Evolutionary conservation across 306 rosid genomes (phyloP).

Genomic region (Lotus japonicus): DNA sequence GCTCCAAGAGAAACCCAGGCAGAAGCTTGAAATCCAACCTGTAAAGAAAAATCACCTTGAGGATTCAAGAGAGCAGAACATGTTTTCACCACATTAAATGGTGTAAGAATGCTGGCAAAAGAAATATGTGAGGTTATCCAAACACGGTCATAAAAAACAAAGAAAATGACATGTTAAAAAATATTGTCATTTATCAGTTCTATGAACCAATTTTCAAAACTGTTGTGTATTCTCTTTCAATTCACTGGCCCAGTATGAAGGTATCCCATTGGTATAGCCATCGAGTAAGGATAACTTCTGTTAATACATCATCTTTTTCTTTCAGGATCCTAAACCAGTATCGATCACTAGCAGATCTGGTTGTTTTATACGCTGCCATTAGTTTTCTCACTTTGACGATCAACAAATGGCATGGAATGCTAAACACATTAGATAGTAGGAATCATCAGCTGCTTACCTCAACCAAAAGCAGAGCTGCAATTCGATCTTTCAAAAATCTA

Average conservation of each 20-base stretch:
- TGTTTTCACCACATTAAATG: neutral
- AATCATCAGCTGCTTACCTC: slow-evolving; percentile 54
- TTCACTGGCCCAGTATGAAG: neutral
- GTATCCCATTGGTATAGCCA: neutral
- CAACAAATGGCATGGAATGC: neutral
- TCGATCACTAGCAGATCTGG: slow-evolving; percentile 1
- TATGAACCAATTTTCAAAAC: neutral
- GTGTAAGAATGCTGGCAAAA: neutral
- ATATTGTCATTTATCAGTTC: neutral
- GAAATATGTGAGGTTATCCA: neutral
- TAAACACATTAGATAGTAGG: slow-evolving; percentile 14
- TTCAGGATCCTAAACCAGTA: neutral
- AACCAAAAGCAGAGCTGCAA: slow-evolving; percentile 67
- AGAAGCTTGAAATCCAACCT: slow-evolving; percentile 88
- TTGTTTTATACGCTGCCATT: neutral
- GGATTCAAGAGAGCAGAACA: neutral
- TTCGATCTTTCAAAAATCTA: slow-evolving; percentile 76
- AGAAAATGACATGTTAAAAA: neutral
- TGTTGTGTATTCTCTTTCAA: neutral
- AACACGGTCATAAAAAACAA: neutral
- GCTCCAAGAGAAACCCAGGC: slow-evolving; percentile 66
- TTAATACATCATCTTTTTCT: neutral
- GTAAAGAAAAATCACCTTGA: slow-evolving; percentile 27
- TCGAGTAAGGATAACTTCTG: neutral
- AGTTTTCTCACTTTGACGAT: neutral